A percentile compares a stretch with the other conserved stretches of the same genome.
Conservation (phyloP, 345 rosid genomes). For the Luvunga scandens region DNA sequence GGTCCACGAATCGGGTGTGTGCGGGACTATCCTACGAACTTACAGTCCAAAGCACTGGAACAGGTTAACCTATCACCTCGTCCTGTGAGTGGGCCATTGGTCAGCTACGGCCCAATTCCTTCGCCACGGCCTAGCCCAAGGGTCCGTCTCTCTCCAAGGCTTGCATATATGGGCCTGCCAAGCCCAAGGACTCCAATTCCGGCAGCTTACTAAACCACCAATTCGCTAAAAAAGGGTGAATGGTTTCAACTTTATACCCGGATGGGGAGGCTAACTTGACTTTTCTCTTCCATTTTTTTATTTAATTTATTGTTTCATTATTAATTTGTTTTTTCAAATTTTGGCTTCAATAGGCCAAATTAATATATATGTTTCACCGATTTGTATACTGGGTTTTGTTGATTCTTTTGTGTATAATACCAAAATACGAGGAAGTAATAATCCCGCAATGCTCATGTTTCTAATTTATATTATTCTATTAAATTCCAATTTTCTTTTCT, state of each 20-base stretch:
- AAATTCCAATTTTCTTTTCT: neutral
- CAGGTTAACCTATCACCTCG: constrained; percentile 85
- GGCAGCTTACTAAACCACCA: constrained; percentile 8
- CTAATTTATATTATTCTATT: neutral
- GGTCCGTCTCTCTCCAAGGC: constrained; percentile 69
- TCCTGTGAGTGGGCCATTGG: constrained; percentile 26
- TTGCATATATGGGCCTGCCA: constrained; percentile 76
- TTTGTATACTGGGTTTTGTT: neutral
- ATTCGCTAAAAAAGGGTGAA: neutral
- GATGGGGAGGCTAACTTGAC: neutral
- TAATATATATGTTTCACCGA: neutral
- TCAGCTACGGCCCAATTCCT: constrained; percentile 68
- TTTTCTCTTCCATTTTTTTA: neutral
- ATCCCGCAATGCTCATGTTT: neutral
- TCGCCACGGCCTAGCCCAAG: constrained; percentile 86
- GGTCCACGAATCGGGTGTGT: constrained; percentile 94
- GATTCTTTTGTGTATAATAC: neutral
- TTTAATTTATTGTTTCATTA: neutral
- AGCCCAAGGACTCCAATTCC: constrained; percentile 53
- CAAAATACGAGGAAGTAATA: too few species aligned
- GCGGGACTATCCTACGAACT: constrained; percentile 68
- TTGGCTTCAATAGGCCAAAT: neutral
- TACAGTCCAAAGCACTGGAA: constrained; percentile 75
- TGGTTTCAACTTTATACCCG: neutral
- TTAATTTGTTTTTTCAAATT: neutral